A percentile compares a stretch with the other conserved stretches of the same genome.
These are phyloP conservation scores for Penicillium maclennaniae DNA, from an alignment of 495 filamentous ascomycete species.

Conservation along the genomic window DNA sequence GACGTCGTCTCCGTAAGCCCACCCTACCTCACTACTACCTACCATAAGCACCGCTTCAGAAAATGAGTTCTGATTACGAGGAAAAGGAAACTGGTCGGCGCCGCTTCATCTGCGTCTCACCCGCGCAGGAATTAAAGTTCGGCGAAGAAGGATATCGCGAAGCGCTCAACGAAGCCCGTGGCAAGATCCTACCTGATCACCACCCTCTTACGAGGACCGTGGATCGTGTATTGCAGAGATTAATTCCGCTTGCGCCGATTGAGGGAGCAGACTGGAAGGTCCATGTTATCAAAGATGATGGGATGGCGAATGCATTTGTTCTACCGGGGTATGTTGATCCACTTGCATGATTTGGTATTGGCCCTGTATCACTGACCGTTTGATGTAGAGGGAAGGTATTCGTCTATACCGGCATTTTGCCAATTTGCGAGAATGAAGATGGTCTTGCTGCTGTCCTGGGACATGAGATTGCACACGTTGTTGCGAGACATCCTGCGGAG, in stretches of 20 bases:
- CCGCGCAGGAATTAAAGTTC: conserved; percentile 50
- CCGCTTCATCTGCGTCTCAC: conserved; percentile 74
- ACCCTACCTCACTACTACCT: background rate
- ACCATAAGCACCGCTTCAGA: background rate
- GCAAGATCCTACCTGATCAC: conserved; percentile 46
- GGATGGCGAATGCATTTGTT: conserved; percentile 77
- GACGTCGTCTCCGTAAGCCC: conserved; percentile 68
- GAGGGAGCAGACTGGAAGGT: conserved; percentile 72
- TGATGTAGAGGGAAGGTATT: conserved; percentile 75
- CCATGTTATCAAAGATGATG: conserved; percentile 70
- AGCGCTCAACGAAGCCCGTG: conserved; percentile 45
- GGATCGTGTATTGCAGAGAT: conserved; percentile 60
- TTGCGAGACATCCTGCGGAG: conserved; percentile 78
- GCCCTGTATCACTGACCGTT: conserved; percentile 2
- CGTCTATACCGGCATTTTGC: conserved; percentile 80
- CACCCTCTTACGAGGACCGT: conserved; percentile 56
- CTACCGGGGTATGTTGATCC: conserved; percentile 60
- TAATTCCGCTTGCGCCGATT: conserved; percentile 68
- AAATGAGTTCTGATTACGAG: background rate
- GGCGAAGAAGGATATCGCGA: conserved; percentile 49
- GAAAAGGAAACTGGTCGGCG: conserved; percentile 60
- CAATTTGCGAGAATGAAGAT: conserved; percentile 65
- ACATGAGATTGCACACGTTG: conserved; percentile 92
- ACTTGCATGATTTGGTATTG: background rate
- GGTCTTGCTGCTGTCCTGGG: conserved; percentile 81